phyloP scores from a whole-genome alignment of 2,329 filamentous ascomycete genomes.

The Talaromyces sp. region DNA sequence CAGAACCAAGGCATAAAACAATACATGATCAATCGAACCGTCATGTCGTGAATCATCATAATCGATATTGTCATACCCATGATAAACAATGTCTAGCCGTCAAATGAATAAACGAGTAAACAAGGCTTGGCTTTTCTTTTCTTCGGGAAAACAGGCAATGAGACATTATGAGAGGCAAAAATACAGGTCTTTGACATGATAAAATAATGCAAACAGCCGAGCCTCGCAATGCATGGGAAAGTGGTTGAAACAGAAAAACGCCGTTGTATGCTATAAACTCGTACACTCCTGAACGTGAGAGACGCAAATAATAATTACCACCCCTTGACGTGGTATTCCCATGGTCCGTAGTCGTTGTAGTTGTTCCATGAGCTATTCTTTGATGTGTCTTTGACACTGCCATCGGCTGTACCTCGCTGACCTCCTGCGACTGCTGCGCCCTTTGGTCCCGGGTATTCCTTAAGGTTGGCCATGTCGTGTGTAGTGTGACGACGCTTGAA shows the following conservation, averaged over 20 bases:
- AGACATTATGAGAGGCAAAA: no score
- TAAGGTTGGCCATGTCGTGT: constrained; percentile 84
- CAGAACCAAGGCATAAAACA: neutral
- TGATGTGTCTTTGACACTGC: constrained; percentile 58
- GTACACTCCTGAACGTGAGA: constrained; percentile 13
- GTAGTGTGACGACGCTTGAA: constrained; percentile 88
- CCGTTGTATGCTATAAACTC: constrained; percentile 7
- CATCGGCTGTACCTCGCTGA: constrained; percentile 23
- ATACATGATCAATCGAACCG: neutral
- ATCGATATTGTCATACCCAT: constrained; percentile 7
- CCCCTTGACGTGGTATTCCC: constrained; percentile 80
- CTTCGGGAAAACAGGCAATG: neutral
- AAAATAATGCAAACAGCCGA: constrained; percentile 20
- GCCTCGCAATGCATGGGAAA: constrained; percentile 20
- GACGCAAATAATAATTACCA: no score
- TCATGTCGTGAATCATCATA: constrained; percentile 1
- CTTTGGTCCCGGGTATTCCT: constrained; percentile 70
- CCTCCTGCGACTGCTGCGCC: constrained; percentile 49
- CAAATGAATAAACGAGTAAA: constrained; percentile 1
- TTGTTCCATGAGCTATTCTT: constrained; percentile 79
- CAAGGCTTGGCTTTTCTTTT: constrained; percentile 1
- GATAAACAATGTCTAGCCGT: constrained; percentile 5
- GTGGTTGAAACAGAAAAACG: constrained; percentile 9
- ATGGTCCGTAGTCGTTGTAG: constrained; percentile 79
- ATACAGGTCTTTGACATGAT: constrained; percentile 5